Base-by-base conservation (phyloP, 208 protist genomes). In the Trypanosoma melophagium region DNA sequence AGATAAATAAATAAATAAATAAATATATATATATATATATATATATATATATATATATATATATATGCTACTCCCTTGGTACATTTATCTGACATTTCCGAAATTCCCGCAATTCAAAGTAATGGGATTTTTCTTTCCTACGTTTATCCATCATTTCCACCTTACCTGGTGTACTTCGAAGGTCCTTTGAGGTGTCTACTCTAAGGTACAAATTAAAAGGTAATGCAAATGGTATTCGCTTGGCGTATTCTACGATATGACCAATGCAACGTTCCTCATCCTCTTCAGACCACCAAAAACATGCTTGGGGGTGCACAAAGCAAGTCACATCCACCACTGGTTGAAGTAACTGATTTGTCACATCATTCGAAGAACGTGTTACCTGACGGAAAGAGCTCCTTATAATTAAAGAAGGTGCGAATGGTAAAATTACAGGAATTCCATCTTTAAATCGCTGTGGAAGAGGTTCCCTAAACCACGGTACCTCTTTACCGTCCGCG, bases 181-280 rank as follows among this genome's bases (percentile, higher is more conserved):
- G 55, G 25, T 61, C 53, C 52, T 81, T 84, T 17, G 76, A 66
- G 3, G 80, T 47, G 62, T 97, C 89, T 4, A 97, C 84, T 55
- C 89, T 84, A 61, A 92, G 76, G 68, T 94, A 95, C 24, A 95
- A 62, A 59, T 93, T 92, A 61, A 95, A 95, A 7, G 92, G 92
- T 1, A 95, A 70, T 4, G 87, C 83, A 69, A 83, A 94, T 0
- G 92, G 92, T 49, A 94, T 77, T 1, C 89, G 86, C 52, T 92
- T 90, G 12, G 92, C 86, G 62, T 93, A 94, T 58, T 94, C 86
- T 13, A 94, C 61, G 19, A 97, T 85, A 28, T 92, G 86, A 50
- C 59, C 49, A 7, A 93, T 65, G 21, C 83, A 93, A n/a, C 74
- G 73, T 28, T 83, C 76, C 52, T 94, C 89, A 45, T 90, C 82